A percentile compares a stretch with the other conserved stretches of the same genome.
Conservation (phyloP, 352 stramenopile genomes). For the Phytophthora hybrid region DNA sequence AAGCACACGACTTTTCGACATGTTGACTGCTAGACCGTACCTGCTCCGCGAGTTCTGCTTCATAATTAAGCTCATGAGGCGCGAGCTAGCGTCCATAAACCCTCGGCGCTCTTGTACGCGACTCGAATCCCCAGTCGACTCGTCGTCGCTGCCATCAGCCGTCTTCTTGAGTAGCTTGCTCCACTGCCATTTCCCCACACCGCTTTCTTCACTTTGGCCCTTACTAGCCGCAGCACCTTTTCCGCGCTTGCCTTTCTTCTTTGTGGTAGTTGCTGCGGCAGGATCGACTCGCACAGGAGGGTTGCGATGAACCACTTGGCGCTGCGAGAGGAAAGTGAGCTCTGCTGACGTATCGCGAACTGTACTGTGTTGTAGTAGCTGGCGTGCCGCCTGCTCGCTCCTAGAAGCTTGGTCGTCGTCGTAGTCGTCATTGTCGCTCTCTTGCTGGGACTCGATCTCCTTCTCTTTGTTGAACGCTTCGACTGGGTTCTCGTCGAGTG, state of each 20-base stretch:
- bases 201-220: conserved; percentile 39
- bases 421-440: conserved; percentile 50
- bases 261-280: conserved; percentile 18
- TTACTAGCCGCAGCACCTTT: conserved; percentile 40
- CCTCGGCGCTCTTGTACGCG: conserved; percentile 32
- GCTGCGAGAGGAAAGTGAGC: conserved; percentile 79
- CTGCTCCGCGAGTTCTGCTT: conserved; percentile 39
- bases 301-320: conserved; percentile 81
- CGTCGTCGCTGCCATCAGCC: conserved; percentile 11
- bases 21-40: conserved; percentile 15
- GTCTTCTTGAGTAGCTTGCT: conserved; percentile 63
- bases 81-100: conserved; percentile 41
- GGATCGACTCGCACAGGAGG: conserved; percentile 55
- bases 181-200: conserved; percentile 76
- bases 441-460: conserved; percentile 36
- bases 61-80: conserved; percentile 39
- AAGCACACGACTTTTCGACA: background rate
- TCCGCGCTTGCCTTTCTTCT: conserved; percentile 44
- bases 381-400: conserved; percentile 34
- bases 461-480: conserved; percentile 65
- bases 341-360: conserved; percentile 72
- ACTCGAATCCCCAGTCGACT: conserved; percentile 21
- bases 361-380: conserved; percentile 55
- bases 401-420: conserved; percentile 29
- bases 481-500: conserved; percentile 45